Evolutionary conservation across 2,329 filamentous ascomycete species (phyloP).

Genomic region (Aspergillus felis): DNA sequence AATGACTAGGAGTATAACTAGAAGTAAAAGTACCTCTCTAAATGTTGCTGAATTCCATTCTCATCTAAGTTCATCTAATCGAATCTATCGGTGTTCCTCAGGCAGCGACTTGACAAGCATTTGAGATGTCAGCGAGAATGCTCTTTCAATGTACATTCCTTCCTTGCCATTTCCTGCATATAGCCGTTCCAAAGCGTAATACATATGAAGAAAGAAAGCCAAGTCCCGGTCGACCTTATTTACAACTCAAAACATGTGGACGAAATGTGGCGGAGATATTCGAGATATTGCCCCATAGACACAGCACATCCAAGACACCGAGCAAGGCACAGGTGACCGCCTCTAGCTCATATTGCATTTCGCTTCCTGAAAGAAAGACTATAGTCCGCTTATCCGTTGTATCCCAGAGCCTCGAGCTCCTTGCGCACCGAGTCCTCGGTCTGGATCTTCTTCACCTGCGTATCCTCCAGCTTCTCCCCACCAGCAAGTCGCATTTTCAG

Average conservation of each 20-base stretch:
- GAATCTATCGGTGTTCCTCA: not conserved
- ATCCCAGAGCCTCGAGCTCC: slow-evolving; percentile 67
- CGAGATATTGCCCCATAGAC: not conserved
- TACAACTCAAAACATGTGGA: not conserved
- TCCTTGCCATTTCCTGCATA: not conserved
- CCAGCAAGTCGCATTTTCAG: slow-evolving; percentile 93
- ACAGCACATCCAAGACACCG: not conserved
- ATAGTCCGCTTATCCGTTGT: slow-evolving; percentile 28
- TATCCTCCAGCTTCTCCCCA: slow-evolving; percentile 96
- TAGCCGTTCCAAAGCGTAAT: not conserved
- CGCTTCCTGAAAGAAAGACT: not conserved
- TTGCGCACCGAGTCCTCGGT: slow-evolving; percentile 81
- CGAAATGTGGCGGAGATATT: not conserved
- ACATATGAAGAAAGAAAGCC: not conserved
- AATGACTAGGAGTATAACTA: not conserved
- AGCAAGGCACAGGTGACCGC: not conserved
- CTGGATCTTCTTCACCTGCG: slow-evolving; percentile 95
- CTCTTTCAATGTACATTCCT: not conserved
- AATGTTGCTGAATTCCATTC: not conserved
- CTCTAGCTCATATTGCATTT: not conserved
- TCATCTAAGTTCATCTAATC: not conserved
- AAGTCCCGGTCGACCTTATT: not conserved
- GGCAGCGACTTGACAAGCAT: not conserved
- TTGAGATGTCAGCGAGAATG: not conserved
- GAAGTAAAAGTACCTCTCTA: not conserved